Evolutionary conservation across 495 filamentous ascomycete genomes (phyloP).

Genomic region (Umbilicaria muhlenbergii): DNA sequence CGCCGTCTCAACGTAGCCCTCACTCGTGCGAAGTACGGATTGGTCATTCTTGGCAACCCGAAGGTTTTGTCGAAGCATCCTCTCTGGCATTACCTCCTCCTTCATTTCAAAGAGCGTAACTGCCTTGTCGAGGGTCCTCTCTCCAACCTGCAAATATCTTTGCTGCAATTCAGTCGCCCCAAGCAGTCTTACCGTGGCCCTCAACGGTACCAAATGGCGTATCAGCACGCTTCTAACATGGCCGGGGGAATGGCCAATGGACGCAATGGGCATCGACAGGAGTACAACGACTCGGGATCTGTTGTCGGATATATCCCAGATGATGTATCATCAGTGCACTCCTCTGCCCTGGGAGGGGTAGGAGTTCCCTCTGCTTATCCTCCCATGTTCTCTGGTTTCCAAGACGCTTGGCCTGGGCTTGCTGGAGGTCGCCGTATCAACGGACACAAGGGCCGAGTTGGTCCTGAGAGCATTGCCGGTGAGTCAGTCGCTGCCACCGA

Average conservation of each 20-base stretch:
- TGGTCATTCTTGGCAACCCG: constrained; percentile 94
- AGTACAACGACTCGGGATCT: constrained; percentile 74
- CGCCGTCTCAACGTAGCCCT: constrained; percentile 98
- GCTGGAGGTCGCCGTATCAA: constrained; percentile 48
- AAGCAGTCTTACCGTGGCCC: constrained; percentile 86
- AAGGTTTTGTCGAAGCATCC: constrained; percentile 98
- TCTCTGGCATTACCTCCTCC: constrained; percentile 88
- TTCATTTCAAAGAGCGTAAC: constrained; percentile 95
- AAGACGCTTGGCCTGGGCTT: constrained; percentile 77
- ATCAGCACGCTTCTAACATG: constrained; percentile 47
- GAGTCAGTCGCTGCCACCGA: constrained; percentile 84
- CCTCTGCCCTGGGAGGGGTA: constrained; percentile 74
- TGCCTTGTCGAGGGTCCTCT: constrained; percentile 96
- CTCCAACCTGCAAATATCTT: constrained; percentile 83
- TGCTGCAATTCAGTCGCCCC: constrained; percentile 88
- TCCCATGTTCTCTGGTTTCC: constrained; percentile 88
- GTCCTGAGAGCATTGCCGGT: constrained; percentile 66
- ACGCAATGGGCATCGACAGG: constrained; percentile 40
- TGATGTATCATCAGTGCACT: constrained; percentile 91
- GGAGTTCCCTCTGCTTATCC: constrained; percentile 71
- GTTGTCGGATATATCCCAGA: constrained; percentile 91
- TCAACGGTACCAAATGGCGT: constrained; percentile 75
- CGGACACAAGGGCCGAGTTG: constrained; percentile 43
- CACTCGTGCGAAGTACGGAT: constrained; percentile 88
- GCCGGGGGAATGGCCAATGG: constrained; percentile 32